Evolutionary conservation across 2,329 filamentous ascomycete genomes (phyloP).

Genomic region (Pseudonectria foliicola): DNA sequence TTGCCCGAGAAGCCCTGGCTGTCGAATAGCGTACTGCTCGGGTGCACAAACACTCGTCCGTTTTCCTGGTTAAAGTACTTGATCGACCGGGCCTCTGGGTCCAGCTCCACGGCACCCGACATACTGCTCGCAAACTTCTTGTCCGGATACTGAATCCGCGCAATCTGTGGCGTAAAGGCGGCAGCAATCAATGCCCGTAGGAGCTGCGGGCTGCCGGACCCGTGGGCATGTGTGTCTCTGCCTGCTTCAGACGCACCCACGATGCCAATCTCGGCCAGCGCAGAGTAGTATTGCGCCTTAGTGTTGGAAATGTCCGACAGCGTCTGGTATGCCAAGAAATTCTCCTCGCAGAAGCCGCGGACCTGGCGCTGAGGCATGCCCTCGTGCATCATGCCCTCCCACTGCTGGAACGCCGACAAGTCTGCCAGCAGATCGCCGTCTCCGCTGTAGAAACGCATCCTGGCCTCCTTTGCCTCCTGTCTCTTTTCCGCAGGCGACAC

Average conservation of each 20-base stretch:
- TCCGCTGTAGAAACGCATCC: constrained; percentile 63
- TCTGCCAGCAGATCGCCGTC: constrained; percentile 89
- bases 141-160: constrained; percentile 86
- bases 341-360: constrained; percentile 72
- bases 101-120: constrained; percentile 83
- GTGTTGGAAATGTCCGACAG: constrained; percentile 85
- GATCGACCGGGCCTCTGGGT: constrained; percentile 86
- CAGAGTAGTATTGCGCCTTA: constrained; percentile 74
- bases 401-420: constrained; percentile 74
- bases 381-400: constrained; percentile 59
- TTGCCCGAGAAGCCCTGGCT: constrained; percentile 69
- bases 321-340: constrained; percentile 77
- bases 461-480: constrained; percentile 71
- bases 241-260: constrained; percentile 38
- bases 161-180: constrained; percentile 77
- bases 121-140: constrained; percentile 89
- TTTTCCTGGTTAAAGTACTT: constrained; percentile 87
- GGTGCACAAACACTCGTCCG: constrained; percentile 87
- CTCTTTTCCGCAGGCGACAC: constrained; percentile 75
- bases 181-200: constrained; percentile 65
- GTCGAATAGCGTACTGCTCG: constrained; percentile 78
- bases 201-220: constrained; percentile 37
- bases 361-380: constrained; percentile 55
- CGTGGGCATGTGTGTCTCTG: constrained; percentile 19
- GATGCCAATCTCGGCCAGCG: constrained; percentile 81